Percentiles rank a stretch among this genome's conserved stretches.
Conservation (phyloP, 2,329 filamentous ascomycete species). For the Coniella lustricola region DNA sequence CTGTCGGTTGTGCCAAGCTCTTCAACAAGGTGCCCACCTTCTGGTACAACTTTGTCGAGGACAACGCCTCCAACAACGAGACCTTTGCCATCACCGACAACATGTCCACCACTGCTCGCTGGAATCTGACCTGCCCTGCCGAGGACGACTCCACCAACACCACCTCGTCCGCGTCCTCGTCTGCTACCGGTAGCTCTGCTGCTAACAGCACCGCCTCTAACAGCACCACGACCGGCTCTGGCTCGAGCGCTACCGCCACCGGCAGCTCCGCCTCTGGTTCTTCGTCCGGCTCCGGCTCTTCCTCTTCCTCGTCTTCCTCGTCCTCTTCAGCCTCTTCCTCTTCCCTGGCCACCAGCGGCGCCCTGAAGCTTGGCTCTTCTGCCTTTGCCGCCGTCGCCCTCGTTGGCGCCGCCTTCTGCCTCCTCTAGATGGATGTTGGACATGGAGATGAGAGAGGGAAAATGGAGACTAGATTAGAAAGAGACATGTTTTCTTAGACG, state of each 20-base stretch:
- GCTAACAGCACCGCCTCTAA: conserved; percentile 3
- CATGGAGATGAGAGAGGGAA: neutral
- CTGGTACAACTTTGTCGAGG: conserved; percentile 73
- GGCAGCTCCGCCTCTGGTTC: conserved; percentile 17
- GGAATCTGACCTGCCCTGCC: conserved; percentile 53
- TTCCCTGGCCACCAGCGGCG: conserved; percentile 9
- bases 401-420: conserved; percentile 11
- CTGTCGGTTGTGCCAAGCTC: conserved; percentile 61
- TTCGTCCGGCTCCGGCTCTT: conserved; percentile 1
- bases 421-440: conserved; percentile 1
- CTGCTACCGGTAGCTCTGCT: conserved; percentile 4
- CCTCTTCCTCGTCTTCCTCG: neutral
- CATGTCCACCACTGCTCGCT: conserved; percentile 47
- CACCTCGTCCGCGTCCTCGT: neutral
- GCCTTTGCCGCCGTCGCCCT: conserved; percentile 13
- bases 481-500: neutral
- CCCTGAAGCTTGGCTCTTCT: conserved; percentile 12
- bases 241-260: conserved; percentile 19
- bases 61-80: conserved; percentile 52
- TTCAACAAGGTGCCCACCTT: conserved; percentile 61
- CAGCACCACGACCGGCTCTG: conserved; percentile 22
- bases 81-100: conserved; percentile 64
- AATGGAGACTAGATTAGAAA: neutral
- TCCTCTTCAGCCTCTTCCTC: conserved; percentile 6
- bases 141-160: conserved; percentile 13